These are phyloP conservation scores for Syzygium aromaticum DNA, from an alignment of 345 rosid genomes.

Conservation along the genomic window DNA sequence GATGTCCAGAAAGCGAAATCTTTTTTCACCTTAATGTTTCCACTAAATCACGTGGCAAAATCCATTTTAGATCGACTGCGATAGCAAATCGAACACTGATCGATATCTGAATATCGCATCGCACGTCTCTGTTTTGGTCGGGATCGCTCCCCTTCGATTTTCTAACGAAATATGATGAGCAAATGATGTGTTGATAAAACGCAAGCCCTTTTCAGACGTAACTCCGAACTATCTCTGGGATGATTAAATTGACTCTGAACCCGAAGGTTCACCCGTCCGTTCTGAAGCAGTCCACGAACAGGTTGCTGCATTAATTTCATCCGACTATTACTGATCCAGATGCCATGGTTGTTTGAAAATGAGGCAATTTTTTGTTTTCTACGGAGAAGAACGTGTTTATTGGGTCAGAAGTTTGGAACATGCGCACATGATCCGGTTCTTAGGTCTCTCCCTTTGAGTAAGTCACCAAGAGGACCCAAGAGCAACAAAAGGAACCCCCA, in stretches of 20 bases:
- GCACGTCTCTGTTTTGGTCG: neutral
- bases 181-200: neutral
- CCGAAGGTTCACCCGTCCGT: neutral
- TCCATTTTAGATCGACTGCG: neutral
- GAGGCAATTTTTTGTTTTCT: neutral
- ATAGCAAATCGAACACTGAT: neutral
- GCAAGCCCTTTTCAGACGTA: neutral
- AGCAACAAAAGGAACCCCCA: too few species aligned
- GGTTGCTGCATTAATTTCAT: neutral
- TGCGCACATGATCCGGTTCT: neutral
- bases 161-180: neutral
- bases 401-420: neutral
- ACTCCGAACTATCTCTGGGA: neutral
- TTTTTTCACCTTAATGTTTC: neutral
- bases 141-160: neutral
- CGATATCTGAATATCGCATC: neutral
- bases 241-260: neutral
- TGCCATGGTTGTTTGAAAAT: neutral
- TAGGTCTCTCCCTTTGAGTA: neutral
- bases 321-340: neutral
- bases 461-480: neutral
- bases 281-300: neutral
- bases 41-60: neutral
- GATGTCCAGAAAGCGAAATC: neutral
- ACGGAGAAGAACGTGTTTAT: neutral